phyloP scores from a whole-genome alignment of 495 filamentous ascomycete species.

The Penicillium robsamsonii region DNA sequence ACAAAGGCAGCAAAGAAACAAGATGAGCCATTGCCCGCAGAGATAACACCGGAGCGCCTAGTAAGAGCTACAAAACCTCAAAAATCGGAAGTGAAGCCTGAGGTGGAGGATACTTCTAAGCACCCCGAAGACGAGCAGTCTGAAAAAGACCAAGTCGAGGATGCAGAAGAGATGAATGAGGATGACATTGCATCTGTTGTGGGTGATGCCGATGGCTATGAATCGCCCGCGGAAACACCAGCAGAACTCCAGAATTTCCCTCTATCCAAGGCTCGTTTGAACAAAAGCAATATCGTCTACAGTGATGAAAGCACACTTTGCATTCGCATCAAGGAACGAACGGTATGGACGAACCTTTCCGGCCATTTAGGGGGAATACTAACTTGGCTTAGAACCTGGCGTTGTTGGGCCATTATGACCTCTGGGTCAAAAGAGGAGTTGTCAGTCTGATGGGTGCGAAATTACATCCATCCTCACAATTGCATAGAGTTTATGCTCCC shows the following conservation, averaged over 20 bases:
- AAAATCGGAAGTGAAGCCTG: neutral
- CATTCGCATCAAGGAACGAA: slow-evolving; percentile 44
- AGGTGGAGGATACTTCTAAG: slow-evolving; percentile 18
- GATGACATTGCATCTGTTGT: slow-evolving; percentile 26
- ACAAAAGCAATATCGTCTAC: slow-evolving; percentile 42
- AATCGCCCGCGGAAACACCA: slow-evolving; percentile 35
- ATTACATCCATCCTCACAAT: slow-evolving; percentile 49
- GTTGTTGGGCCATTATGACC: slow-evolving; percentile 69
- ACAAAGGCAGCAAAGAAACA: slow-evolving; percentile 31
- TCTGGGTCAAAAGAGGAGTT: slow-evolving; percentile 64
- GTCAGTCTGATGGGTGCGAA: slow-evolving; percentile 65
- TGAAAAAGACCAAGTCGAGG: slow-evolving; percentile 18
- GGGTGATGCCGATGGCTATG: slow-evolving; percentile 36
- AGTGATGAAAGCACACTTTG: slow-evolving; percentile 41
- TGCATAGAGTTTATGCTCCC: slow-evolving; percentile 67
- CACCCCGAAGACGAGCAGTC: slow-evolving; percentile 21
- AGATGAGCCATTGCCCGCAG: slow-evolving; percentile 15
- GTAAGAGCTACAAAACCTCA: slow-evolving; percentile 7
- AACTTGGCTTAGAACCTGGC: slow-evolving; percentile 55
- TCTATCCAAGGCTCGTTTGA: slow-evolving; percentile 41
- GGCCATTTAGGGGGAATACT: slow-evolving; percentile 9
- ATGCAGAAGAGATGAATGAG: slow-evolving; percentile 22
- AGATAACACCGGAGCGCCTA: slow-evolving; percentile 9
- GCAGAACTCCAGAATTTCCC: slow-evolving; percentile 41
- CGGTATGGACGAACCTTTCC: slow-evolving; percentile 25